Percentiles rank a stretch among this genome's conserved stretches.
These are phyloP conservation scores for Nicotiana tabacum DNA, from an alignment of 257 asterid genomes.

Conservation along the genomic window DNA sequence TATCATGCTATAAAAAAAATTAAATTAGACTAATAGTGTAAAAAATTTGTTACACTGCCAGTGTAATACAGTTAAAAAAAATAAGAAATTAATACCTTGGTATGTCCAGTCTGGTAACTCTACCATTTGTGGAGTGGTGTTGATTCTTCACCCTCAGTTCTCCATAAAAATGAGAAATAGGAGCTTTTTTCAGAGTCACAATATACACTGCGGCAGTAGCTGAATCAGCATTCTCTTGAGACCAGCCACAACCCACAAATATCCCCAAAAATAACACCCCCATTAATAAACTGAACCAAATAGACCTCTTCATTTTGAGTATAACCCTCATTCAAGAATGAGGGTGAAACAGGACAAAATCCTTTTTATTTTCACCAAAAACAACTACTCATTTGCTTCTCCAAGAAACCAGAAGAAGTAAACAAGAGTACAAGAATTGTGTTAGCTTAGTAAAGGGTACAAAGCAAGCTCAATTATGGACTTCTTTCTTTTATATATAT, in stretches of 20 bases:
- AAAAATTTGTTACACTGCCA: no score
- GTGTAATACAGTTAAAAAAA: neutral
- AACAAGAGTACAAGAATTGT: neutral
- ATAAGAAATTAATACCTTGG: conserved; percentile 20
- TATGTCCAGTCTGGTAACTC: conserved; percentile 43
- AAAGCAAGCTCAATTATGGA: neutral
- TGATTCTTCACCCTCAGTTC: conserved; percentile 44
- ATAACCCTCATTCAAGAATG: neutral
- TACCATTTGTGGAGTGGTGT: conserved; percentile 22
- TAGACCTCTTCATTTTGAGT: conserved; percentile 40
- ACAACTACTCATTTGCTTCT: neutral
- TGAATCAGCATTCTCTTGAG: conserved; percentile 16
- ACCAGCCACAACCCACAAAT: conserved; percentile 37
- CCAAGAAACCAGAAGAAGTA: neutral
- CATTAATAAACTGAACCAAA: conserved; percentile 24
- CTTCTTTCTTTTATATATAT: neutral
- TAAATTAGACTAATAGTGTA: no score
- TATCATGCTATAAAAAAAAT: no score
- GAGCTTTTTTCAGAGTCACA: conserved; percentile 75
- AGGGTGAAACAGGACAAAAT: neutral
- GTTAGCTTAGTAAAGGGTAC: neutral
- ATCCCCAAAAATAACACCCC: conserved; percentile 40
- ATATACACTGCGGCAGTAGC: conserved; percentile 52
- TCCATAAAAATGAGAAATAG: conserved; percentile 42
- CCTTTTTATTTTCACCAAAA: neutral